These are phyloP conservation scores for Haplosporangium gracile DNA, from an alignment of 192 early-diverging fungal genomes.

Conservation along the genomic window DNA sequence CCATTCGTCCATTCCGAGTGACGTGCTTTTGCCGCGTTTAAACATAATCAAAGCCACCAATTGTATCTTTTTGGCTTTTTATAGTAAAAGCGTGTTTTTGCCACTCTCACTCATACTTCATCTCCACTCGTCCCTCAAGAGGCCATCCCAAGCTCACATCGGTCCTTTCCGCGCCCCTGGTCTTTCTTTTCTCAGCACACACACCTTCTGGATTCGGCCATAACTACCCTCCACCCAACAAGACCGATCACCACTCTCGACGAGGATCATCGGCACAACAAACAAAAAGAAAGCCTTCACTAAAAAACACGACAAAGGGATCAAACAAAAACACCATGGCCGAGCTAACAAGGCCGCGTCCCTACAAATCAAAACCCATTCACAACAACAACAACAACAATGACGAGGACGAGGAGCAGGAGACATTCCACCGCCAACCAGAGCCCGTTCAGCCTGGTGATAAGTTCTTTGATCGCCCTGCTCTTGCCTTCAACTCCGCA, in stretches of 20 bases:
- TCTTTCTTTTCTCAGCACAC: neutral
- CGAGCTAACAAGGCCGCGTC: slow-evolving; percentile 13
- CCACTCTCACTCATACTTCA: neutral
- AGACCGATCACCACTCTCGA: neutral
- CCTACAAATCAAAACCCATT: neutral
- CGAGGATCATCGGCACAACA: neutral
- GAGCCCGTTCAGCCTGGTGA: neutral
- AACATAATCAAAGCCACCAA: slow-evolving; percentile 8
- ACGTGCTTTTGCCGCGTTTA: neutral
- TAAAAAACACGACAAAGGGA: neutral
- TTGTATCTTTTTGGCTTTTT: neutral
- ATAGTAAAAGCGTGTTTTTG: neutral
- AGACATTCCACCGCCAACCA: neutral
- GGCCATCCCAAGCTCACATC: neutral
- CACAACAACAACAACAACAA: neutral
- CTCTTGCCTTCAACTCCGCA: neutral
- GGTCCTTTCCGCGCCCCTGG: neutral
- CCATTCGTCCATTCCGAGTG: neutral
- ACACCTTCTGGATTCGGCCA: neutral
- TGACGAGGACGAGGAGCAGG: neutral
- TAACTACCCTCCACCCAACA: neutral
- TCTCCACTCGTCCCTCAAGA: neutral
- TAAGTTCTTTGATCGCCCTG: neutral
- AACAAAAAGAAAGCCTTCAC: neutral
- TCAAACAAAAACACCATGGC: slow-evolving; percentile 13